Percentiles rank a stretch among this genome's conserved stretches.
These are phyloP conservation scores for Camptophora hylomeconis DNA, from an alignment of 2,329 filamentous ascomycete species.

Conservation along the genomic window DNA sequence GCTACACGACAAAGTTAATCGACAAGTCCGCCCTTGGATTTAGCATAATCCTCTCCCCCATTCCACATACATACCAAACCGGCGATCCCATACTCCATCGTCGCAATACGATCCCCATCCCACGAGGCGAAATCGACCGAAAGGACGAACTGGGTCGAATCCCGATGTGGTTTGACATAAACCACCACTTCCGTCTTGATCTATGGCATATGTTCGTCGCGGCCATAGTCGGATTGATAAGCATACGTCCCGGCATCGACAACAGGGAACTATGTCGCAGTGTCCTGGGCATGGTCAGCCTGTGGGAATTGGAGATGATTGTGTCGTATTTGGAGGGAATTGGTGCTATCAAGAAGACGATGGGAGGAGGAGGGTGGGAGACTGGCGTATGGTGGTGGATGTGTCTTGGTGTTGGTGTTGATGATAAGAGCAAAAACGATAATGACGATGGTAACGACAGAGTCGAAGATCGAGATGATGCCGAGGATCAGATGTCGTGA, in stretches of 20 bases:
- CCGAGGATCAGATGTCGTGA: too few relatives aligned
- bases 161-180: slow-evolving; percentile 37
- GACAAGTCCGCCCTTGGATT: slow-evolving; percentile 32
- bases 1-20: slow-evolving; percentile 34
- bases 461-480: too few relatives aligned
- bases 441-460: too few relatives aligned
- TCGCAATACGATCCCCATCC: slow-evolving; percentile 15
- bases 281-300: slow-evolving; percentile 5
- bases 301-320: slow-evolving; percentile 3
- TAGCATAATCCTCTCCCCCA: slow-evolving; percentile 26
- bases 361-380: slow-evolving; percentile 4
- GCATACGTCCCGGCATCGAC: slow-evolving; percentile 27
- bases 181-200: slow-evolving; percentile 23
- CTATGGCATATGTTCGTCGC: slow-evolving; percentile 31
- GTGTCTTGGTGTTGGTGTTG: slow-evolving; percentile 1
- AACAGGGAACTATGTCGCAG: slow-evolving; percentile 21
- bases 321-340: slow-evolving; percentile 2
- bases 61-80: slow-evolving; percentile 23
- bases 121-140: slow-evolving; percentile 17
- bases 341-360: slow-evolving; percentile 1
- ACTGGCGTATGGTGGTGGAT: slow-evolving; percentile 8
- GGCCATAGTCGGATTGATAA: slow-evolving; percentile 29
- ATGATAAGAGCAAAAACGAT: too few relatives aligned
- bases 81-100: slow-evolving; percentile 25
- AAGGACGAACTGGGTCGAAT: slow-evolving; percentile 18